Evolutionary conservation across 2,329 filamentous ascomycete genomes (phyloP).

Genomic region (Arthroderma sp.): DNA sequence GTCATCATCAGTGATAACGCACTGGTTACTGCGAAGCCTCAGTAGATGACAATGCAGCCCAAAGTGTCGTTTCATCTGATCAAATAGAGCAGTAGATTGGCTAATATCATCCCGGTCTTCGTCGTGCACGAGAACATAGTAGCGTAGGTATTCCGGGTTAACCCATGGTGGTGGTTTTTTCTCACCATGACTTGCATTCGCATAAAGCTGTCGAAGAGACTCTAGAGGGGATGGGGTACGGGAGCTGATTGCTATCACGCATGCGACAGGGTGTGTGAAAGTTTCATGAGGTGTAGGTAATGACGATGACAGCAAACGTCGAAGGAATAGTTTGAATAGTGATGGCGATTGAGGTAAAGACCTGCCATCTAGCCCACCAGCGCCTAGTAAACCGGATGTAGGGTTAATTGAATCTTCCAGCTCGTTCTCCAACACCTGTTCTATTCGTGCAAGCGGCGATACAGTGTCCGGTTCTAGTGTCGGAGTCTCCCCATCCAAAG

Average conservation of each 20-base stretch:
- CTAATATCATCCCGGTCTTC: conserved; percentile 90
- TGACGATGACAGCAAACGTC: conserved; percentile 67
- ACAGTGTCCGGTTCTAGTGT: conserved; percentile 18
- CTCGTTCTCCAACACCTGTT: conserved; percentile 68
- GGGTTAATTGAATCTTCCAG: conserved; percentile 57
- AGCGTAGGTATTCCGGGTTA: conserved; percentile 80
- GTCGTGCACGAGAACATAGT: conserved; percentile 93
- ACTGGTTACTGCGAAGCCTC: conserved; percentile 69
- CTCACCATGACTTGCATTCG: conserved; percentile 66
- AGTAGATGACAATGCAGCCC: conserved; percentile 90
- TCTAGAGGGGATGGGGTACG: conserved; percentile 73
- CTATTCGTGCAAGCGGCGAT: conserved; percentile 46
- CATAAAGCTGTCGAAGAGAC: conserved; percentile 70
- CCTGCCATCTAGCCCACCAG: conserved; percentile 18
- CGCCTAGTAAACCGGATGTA: conserved; percentile 9
- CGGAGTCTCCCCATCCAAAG: conserved; percentile 42
- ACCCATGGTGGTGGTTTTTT: conserved; percentile 70
- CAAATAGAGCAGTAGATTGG: conserved; percentile 78
- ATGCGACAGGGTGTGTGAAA: conserved; percentile 86
- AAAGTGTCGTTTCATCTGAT: conserved; percentile 98
- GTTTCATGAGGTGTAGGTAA: conserved; percentile 77
- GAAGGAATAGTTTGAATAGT: conserved; percentile 75
- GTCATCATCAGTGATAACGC: conserved; percentile 82
- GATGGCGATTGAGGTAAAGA: conserved; percentile 45
- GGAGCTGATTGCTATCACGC: conserved; percentile 89